Percentiles rank a stretch among this genome's conserved stretches.
Evolutionary conservation across 768 basidiomycete species (phyloP).

Genomic region (Lentinula sp.): DNA sequence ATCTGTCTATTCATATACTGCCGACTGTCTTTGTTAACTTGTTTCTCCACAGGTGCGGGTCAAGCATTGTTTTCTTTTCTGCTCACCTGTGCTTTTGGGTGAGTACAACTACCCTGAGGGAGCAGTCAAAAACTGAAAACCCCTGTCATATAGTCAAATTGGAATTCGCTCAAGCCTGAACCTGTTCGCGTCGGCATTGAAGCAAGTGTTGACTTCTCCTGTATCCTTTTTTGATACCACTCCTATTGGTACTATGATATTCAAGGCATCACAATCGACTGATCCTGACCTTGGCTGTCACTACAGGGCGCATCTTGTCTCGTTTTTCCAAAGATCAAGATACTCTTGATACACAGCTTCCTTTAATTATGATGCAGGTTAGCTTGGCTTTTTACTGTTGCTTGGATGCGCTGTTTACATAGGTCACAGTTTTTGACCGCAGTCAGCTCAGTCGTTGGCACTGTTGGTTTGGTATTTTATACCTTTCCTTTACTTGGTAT

Average conservation of each 20-base stretch:
- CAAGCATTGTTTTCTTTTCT: conserved; percentile 47
- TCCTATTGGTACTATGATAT: conserved; percentile 41
- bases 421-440: not conserved
- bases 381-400: not conserved
- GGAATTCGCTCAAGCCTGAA: conserved; percentile 35
- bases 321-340: conserved; percentile 60
- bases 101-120: conserved; percentile 11
- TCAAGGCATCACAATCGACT: not conserved
- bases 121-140: not conserved
- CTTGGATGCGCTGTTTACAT: not conserved
- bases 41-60: conserved; percentile 28
- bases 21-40: not conserved
- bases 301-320: conserved; percentile 49
- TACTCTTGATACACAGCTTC: conserved; percentile 44
- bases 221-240: conserved; percentile 71
- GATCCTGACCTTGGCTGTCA: not conserved
- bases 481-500: conserved; percentile 64
- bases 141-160: conserved; percentile 21
- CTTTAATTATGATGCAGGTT: conserved; percentile 43
- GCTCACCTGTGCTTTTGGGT: conserved; percentile 46
- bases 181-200: conserved; percentile 52
- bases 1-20: conserved; percentile 6
- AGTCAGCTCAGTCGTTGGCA: conserved; percentile 5
- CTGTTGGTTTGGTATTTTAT: conserved; percentile 47
- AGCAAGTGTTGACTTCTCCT: conserved; percentile 53